Evolutionary conservation across 139 green algal species (phyloP), one percentile per base, ranked within the genome.

Genomic region (Monoraphidium neglectum): DNA sequence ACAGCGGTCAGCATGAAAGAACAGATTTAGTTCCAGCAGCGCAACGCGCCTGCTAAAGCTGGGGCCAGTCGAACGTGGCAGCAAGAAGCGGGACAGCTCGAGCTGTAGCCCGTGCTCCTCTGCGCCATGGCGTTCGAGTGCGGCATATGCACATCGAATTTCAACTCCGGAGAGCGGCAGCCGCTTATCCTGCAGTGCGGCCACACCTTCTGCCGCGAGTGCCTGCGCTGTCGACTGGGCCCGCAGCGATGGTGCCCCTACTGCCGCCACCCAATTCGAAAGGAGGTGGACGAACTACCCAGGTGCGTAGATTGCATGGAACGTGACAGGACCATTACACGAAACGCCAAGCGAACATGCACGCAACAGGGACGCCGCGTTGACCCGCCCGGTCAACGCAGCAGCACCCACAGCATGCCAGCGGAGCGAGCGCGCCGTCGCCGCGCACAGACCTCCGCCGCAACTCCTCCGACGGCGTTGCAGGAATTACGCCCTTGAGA

Each of bases 401-500:
- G 43, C 43, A 21, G 43, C 43, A 51, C 43, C 43, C 12, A 12
- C 43, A 21, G 43, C 12, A 8, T 8, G 8, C 43, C 43, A 8
- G 43, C 43, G 43, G 43, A 21, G 43, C 43, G n/a, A n/a, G n/a
- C n/a, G n/a, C n/a, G n/a, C n/a, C n/a, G n/a, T n/a, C n/a, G n/a
- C n/a, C n/a, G 43, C 43, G 8, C 12, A 12, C 43, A 8, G 43
- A 51, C 8, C 43, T 8, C 8, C 43, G 8, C 8, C 8, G 43
- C 43, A 51, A 21, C 43, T 51, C 43, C 43, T 51, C 8, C 43
- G 8, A 8, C 43, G 8, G 1, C 33, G 4, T 59, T 54, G 63
- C 64, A 79, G 73, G 63, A 79, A 79, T 47, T 79, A 79, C 66
- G 73, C 73, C 3, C 37, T 79, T 32, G 73, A 79, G 63, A 79